Conservation (phyloP, 305 asterid genomes). For the Fraxinus xanthoxyloides region DNA sequence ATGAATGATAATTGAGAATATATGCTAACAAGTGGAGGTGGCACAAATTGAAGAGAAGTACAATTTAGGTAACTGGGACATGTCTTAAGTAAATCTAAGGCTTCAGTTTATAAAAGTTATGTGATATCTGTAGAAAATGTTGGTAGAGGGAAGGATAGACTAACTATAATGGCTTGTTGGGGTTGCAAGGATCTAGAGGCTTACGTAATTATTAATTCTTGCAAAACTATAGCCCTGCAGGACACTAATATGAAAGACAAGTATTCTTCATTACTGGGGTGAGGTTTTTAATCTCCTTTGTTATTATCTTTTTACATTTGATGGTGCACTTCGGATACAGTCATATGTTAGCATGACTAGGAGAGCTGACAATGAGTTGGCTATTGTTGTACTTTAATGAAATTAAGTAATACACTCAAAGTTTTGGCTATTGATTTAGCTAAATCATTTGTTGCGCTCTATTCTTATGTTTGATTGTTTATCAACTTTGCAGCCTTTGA, state of each 20-base stretch:
- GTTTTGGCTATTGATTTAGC: constrained; percentile 3
- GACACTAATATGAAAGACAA: background rate
- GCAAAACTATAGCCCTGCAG: background rate
- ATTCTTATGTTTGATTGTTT: constrained; percentile 9
- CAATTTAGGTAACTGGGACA: background rate
- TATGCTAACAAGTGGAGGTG: background rate
- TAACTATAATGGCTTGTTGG: background rate
- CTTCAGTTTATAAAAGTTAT: background rate
- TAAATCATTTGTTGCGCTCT: constrained; percentile 2
- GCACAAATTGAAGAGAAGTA: background rate
- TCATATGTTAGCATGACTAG: background rate
- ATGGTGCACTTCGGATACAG: background rate
- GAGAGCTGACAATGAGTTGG: background rate
- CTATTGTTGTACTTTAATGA: background rate
- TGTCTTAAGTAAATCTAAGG: background rate
- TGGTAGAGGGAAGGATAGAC: background rate
- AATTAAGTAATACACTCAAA: background rate
- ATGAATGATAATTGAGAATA: background rate
- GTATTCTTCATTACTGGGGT: background rate
- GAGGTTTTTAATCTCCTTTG: background rate
- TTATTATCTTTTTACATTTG: background rate
- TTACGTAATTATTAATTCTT: background rate
- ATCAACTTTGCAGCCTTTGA: constrained; percentile 9
- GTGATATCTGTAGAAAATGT: background rate
- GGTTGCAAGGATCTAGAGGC: background rate